Percentiles rank a stretch among this genome's conserved stretches.
Evolutionary conservation across 192 early-diverging fungal genomes (phyloP).

Genomic region (Gonapodya sp.): DNA sequence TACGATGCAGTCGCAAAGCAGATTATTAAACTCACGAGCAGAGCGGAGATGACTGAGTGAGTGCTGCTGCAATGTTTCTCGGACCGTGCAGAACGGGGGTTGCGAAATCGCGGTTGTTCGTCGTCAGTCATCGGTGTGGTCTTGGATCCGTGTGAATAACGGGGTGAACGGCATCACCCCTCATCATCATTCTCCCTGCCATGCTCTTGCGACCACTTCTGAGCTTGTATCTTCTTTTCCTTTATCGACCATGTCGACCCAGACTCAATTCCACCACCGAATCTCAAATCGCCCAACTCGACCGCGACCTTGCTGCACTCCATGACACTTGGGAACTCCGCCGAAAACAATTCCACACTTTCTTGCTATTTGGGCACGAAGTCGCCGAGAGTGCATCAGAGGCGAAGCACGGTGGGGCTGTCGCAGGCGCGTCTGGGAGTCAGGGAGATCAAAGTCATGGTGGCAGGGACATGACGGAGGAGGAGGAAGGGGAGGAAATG

Average conservation of each 20-base stretch:
- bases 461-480: neutral
- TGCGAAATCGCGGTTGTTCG: neutral
- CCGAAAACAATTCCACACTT: neutral
- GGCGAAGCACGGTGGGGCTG: neutral
- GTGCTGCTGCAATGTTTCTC: no score
- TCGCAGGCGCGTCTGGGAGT: neutral
- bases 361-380: neutral
- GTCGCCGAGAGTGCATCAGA: neutral
- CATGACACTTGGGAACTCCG: neutral
- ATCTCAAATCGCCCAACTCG: neutral
- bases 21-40: neutral
- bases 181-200: no score
- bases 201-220: no score
- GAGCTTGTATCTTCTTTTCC: no score
- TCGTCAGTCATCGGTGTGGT: no score
- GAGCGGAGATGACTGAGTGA: neutral
- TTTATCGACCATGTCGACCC: no score
- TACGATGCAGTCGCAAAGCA: conserved; percentile 5
- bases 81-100: neutral
- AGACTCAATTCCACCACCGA: neutral
- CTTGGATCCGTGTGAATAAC: no score
- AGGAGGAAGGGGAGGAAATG: neutral
- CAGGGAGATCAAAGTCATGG: neutral
- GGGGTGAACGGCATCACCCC: no score
- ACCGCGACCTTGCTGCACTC: neutral